phyloP scores from a whole-genome alignment of 305 asterid genomes.

The Rubia occidens region DNA sequence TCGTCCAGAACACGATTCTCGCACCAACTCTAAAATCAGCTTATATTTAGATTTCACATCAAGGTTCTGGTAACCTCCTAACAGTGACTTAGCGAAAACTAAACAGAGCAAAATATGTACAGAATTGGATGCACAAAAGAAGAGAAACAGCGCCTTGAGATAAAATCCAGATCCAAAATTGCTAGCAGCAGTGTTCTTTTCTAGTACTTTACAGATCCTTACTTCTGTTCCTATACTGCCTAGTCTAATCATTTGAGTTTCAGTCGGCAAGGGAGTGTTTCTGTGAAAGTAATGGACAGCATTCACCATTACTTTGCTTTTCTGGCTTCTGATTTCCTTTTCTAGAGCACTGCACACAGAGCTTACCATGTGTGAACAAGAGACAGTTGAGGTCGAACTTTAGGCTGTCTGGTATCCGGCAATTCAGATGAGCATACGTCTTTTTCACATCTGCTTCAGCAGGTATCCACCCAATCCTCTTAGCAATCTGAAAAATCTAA shows the following conservation, averaged over 20 bases:
- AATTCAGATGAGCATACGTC: constrained; percentile 65
- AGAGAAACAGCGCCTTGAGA: no score
- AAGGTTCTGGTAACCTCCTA: no score
- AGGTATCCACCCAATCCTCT: constrained; percentile 72
- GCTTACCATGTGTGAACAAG: constrained; percentile 76
- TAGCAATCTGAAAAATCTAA: constrained; percentile 76
- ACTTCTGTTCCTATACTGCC: not conserved
- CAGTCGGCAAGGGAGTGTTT: constrained; percentile 6
- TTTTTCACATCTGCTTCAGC: constrained; percentile 44
- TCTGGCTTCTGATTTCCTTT: constrained; percentile 30
- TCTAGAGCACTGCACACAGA: constrained; percentile 52
- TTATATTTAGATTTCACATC: no score
- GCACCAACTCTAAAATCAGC: no score
- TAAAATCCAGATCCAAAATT: no score
- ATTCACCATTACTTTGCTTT: constrained; percentile 24
- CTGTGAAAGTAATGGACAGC: constrained; percentile 48
- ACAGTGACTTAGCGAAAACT: no score
- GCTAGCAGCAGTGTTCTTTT: no score
- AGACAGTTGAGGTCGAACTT: constrained; percentile 83
- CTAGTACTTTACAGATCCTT: not conserved
- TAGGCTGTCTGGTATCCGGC: constrained; percentile 59
- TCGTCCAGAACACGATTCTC: no score
- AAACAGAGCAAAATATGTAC: no score
- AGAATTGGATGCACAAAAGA: no score
- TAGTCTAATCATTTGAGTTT: constrained; percentile 11